Evolutionary conservation across 83 land plant genomes (phyloP).

Genomic region (Diphasiastrum complanatum): DNA sequence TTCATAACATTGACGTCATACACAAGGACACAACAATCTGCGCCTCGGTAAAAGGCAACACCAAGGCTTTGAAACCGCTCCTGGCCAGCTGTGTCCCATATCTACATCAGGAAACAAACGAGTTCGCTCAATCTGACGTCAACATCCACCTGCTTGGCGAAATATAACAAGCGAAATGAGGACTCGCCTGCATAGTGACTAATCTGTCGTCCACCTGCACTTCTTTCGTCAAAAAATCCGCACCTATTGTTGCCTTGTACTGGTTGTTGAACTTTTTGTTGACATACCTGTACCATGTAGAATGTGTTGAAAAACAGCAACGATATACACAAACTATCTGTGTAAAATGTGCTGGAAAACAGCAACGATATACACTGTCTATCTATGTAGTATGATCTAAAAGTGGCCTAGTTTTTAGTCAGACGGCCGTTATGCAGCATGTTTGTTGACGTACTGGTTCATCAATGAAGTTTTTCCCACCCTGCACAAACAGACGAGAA

Average conservation of each 20-base stretch:
- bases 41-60: conserved; percentile 30
- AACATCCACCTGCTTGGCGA: not conserved
- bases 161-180: not conserved
- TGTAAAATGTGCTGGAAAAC: not conserved
- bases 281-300: conserved; percentile 22
- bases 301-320: not conserved
- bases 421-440: too few relatives aligned
- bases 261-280: conserved; percentile 34
- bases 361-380: not conserved
- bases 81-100: conserved; percentile 35
- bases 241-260: conserved; percentile 33
- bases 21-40: conserved; percentile 31
- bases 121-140: not conserved
- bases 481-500: conserved; percentile 10
- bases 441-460: conserved; percentile 20
- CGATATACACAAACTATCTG: not conserved
- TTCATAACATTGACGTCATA: conserved; percentile 32
- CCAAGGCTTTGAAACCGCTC: conserved; percentile 34
- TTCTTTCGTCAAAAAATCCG: conserved; percentile 30
- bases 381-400: too few relatives aligned
- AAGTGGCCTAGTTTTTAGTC: too few relatives aligned
- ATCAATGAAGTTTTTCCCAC: conserved; percentile 31
- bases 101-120: conserved; percentile 7
- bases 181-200: conserved; percentile 27
- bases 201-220: conserved; percentile 35